phyloP scores from a whole-genome alignment of 208 protist genomes.

The Crithidia fasciculata region DNA sequence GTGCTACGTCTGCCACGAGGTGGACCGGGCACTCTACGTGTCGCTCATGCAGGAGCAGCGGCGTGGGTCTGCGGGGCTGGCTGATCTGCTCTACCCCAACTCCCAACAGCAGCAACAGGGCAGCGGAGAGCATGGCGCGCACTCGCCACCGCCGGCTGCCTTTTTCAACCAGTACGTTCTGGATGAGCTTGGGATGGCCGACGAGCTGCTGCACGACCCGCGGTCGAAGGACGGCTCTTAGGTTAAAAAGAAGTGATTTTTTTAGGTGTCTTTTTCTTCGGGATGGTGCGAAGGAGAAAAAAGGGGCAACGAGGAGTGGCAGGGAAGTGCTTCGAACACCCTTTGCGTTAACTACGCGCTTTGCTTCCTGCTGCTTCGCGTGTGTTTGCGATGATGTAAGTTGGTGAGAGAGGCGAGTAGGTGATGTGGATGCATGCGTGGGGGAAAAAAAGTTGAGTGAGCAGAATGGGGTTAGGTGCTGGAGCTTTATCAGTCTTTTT shows the following conservation, averaged over 20 bases:
- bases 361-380: too few species aligned
- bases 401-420: too few species aligned
- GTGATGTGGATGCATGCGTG: too few species aligned
- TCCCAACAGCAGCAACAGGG: background rate
- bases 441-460: too few species aligned
- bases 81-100: conserved; percentile 3
- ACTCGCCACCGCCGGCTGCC: conserved; percentile 19
- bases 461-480: too few species aligned
- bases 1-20: conserved; percentile 78
- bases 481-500: too few species aligned
- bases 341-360: too few species aligned
- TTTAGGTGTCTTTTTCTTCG: background rate
- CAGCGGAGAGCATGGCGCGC: background rate
- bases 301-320: too few species aligned
- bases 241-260: background rate
- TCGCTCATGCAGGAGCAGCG: conserved; percentile 62
- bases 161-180: conserved; percentile 88
- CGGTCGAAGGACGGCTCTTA: conserved; percentile 58
- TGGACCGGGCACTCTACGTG: conserved; percentile 70
- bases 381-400: too few species aligned
- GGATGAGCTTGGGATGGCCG: conserved; percentile 83
- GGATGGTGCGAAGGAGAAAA: background rate
- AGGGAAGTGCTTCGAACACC: too few species aligned
- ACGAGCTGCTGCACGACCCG: conserved; percentile 56
- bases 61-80: conserved; percentile 20